Evolutionary conservation across 805 yeast genomes (phyloP), one percentile per base, ranked within the genome.

Genomic region (Metschnikowia lunata): DNA sequence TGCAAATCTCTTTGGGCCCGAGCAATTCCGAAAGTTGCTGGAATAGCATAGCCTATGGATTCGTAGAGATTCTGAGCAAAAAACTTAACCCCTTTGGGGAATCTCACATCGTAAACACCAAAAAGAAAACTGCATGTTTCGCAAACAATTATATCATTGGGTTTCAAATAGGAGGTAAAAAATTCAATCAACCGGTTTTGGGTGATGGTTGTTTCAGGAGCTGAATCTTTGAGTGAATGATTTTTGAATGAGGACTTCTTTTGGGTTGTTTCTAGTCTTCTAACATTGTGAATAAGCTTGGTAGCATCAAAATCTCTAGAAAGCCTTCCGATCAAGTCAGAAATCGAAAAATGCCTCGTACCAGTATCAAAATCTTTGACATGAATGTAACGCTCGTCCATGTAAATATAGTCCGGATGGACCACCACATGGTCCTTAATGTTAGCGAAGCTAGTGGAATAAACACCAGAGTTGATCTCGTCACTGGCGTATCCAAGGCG

Each of bases 81-180:
- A 39, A 71, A 66, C 40, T 67, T 67, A 26, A 75, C 66, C 43
- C 75, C 72, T n/a, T 61, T 55, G 34, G 89, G 85, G 46, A 90
- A 75, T 52, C 67, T 67, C 28, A 83, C 59, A 56, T 85, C 90
- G 29, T 86, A 80, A 36, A 84, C 59, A 8, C 83, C 90, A 67
- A 87, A 88, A 72, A 83, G 80, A 58, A 86, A 77, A 2, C 95
- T 80, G 39, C 96, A 89, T 3, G 95, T 85, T 52, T 90, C 97
- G 42, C 81, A 76, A 32, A 89, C 73, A n/a, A 89, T 58, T 14
- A 81, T 72, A 60, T 89, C 97, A 53, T 79, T 74, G 18, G 83
- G 80, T 55, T 71, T 65, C 35, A 85, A 58, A 56, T 57, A 56
- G 4, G 39, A 15, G 51, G 69, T 67, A 32, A 70, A 50, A 30